Conservation (phyloP, 1,139 yeast species). For the Sugiyamaella sp. region DNA sequence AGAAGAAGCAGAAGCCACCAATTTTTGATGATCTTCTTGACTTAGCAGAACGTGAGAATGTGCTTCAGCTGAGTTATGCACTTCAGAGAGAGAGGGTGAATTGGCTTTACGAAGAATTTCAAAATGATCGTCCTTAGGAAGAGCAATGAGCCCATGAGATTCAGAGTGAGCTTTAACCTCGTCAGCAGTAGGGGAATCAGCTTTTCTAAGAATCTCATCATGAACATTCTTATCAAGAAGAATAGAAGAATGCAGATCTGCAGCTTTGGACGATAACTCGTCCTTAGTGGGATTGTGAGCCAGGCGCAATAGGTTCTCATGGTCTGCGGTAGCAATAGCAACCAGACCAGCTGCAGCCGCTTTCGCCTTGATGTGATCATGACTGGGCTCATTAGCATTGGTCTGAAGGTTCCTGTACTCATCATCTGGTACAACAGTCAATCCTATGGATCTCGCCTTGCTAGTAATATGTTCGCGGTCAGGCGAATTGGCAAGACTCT, state of each 20-base stretch:
- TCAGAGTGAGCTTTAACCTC: constrained; percentile 30
- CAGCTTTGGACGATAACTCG: constrained; percentile 33
- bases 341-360: constrained; percentile 41
- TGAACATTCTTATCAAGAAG: constrained; percentile 29
- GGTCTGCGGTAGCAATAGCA: constrained; percentile 37
- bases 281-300: constrained; percentile 33
- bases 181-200: constrained; percentile 26
- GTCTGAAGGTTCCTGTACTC: constrained; percentile 34
- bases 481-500: constrained; percentile 32
- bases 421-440: constrained; percentile 51
- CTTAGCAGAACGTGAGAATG: constrained; percentile 51
- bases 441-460: constrained; percentile 36
- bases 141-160: constrained; percentile 16
- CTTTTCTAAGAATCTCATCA: constrained; percentile 15
- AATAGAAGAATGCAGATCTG: constrained; percentile 20
- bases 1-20: constrained; percentile 30
- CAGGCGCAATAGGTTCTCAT: constrained; percentile 28
- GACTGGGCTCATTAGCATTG: constrained; percentile 32
- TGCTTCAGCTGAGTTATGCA: constrained; percentile 24
- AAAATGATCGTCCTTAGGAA: constrained; percentile 25
- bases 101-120: constrained; percentile 28
- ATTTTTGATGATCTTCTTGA: constrained; percentile 34
- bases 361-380: constrained; percentile 38
- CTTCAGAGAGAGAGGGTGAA: constrained; percentile 31
- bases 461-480: constrained; percentile 29